These are phyloP conservation scores for Brachypodium distachyon DNA, from an alignment of 202 grass and related monocot genomes.

Conservation along the genomic window DNA sequence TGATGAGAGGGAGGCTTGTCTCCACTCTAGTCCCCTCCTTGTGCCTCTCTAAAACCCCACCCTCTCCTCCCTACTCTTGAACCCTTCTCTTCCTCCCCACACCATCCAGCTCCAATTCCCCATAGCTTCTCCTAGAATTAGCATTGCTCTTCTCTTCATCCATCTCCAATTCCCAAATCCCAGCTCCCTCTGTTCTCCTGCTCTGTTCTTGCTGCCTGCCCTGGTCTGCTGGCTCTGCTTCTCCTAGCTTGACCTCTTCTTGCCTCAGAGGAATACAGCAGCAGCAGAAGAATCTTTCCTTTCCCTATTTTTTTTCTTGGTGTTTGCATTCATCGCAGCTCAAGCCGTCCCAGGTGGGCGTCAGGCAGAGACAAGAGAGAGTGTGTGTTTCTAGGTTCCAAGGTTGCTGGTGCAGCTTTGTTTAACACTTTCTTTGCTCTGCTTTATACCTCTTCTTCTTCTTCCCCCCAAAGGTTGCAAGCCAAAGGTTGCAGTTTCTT, in stretches of 20 bases:
- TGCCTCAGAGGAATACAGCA: conserved; percentile 13
- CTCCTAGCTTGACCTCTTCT: conserved; percentile 21
- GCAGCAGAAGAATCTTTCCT: conserved; percentile 2
- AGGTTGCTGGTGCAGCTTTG: conserved; percentile 13
- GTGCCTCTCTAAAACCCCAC: conserved; percentile 59
- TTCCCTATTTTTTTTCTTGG: conserved; percentile 11
- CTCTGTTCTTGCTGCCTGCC: conserved; percentile 18
- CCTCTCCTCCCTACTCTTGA: conserved; percentile 32
- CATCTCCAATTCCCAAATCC: conserved; percentile 12
- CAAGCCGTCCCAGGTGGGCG: not conserved
- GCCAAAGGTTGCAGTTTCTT: not conserved
- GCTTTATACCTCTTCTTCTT: too few relatives aligned
- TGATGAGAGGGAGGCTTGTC: conserved; percentile 47
- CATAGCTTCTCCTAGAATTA: conserved; percentile 11
- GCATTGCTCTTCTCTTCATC: not conserved
- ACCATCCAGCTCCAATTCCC: conserved; percentile 3
- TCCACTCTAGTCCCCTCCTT: not conserved
- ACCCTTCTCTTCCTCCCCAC: conserved; percentile 44
- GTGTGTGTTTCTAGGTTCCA: not conserved
- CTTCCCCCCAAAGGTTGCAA: not conserved
- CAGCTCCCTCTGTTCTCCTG: conserved; percentile 4
- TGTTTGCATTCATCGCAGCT: not conserved
- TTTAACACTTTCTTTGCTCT: not conserved
- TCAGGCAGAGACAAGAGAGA: not conserved
- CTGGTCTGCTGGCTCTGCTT: too few relatives aligned